These are phyloP conservation scores for Cercophora sp. DNA, from an alignment of 495 filamentous ascomycete genomes.

Conservation along the genomic window DNA sequence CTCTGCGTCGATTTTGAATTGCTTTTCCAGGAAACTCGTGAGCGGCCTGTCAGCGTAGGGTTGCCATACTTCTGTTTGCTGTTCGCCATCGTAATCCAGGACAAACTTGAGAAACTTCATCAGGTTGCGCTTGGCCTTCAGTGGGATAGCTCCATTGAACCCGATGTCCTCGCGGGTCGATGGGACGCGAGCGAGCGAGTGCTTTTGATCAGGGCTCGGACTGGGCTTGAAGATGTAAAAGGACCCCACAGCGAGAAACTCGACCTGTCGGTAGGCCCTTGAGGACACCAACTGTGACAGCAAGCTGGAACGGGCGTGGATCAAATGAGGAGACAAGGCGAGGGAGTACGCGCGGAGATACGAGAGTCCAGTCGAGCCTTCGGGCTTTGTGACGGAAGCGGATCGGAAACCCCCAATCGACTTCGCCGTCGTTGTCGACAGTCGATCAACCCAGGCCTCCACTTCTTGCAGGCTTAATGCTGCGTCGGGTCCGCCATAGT, in stretches of 20 bases:
- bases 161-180: slow-evolving; percentile 87
- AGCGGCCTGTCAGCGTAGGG: slow-evolving; percentile 47
- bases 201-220: slow-evolving; percentile 17
- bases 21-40: slow-evolving; percentile 57
- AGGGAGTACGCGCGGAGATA: slow-evolving; percentile 78
- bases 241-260: slow-evolving; percentile 90
- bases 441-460: slow-evolving; percentile 58
- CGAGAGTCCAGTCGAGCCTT: slow-evolving; percentile 42
- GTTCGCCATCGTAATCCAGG: slow-evolving; percentile 53
- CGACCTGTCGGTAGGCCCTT: slow-evolving; percentile 79
- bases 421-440: slow-evolving; percentile 13
- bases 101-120: slow-evolving; percentile 89
- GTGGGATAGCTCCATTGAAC: slow-evolving; percentile 63
- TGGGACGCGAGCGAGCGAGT: slow-evolving; percentile 60
- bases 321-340: slow-evolving; percentile 77
- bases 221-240: slow-evolving; percentile 71
- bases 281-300: slow-evolving; percentile 78
- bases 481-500: slow-evolving; percentile 83
- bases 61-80: slow-evolving; percentile 41
- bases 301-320: slow-evolving; percentile 77
- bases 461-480: slow-evolving; percentile 84
- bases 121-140: slow-evolving; percentile 71
- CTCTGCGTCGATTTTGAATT: slow-evolving; percentile 68
- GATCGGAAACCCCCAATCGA: slow-evolving; percentile 25
- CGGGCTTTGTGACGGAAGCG: slow-evolving; percentile 23